A percentile compares a stretch with the other conserved stretches of the same genome.
Conservation (phyloP, 2,329 filamentous ascomycete genomes). For the Aspergillus persii region DNA sequence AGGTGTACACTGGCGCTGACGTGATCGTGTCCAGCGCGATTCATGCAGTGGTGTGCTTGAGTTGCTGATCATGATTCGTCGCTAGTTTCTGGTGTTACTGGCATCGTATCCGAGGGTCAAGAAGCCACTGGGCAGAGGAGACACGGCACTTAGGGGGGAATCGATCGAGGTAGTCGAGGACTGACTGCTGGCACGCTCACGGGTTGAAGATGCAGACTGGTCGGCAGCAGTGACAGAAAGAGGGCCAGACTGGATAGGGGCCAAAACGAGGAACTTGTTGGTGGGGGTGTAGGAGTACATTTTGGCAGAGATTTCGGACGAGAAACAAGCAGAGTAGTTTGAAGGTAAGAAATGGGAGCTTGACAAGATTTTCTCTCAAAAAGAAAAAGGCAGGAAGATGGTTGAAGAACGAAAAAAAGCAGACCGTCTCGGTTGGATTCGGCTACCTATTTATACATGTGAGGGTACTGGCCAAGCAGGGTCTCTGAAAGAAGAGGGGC, state of each 20-base stretch:
- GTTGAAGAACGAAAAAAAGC: constrained; percentile 2
- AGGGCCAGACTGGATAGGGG: constrained; percentile 30
- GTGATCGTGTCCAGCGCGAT: constrained; percentile 23
- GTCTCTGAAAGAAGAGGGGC: constrained; percentile 22
- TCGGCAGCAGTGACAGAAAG: constrained; percentile 21
- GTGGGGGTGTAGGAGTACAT: constrained; percentile 32
- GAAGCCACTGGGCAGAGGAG: constrained; percentile 23
- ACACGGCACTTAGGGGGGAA: constrained; percentile 3
- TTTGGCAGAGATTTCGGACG: constrained; percentile 12
- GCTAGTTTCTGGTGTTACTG: constrained; percentile 9
- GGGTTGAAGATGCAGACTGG: constrained; percentile 10
- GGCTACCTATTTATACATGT: constrained; percentile 30
- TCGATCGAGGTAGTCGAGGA: constrained; percentile 19
- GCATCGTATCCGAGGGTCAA: constrained; percentile 28
- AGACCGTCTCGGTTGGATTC: constrained; percentile 13
- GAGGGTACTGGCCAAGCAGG: constrained; percentile 16
- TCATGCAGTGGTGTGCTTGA: neutral
- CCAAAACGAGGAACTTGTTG: constrained; percentile 32
- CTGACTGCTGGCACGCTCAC: constrained; percentile 29
- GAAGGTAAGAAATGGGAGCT: constrained; percentile 3
- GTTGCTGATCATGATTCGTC: neutral
- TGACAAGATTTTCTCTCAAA: neutral
- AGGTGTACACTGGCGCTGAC: neutral
- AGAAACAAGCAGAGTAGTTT: neutral
- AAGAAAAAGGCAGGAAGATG: neutral